These are phyloP conservation scores for Ananas comosus DNA, from an alignment of 176 grass and related monocot genomes.

Conservation along the genomic window DNA sequence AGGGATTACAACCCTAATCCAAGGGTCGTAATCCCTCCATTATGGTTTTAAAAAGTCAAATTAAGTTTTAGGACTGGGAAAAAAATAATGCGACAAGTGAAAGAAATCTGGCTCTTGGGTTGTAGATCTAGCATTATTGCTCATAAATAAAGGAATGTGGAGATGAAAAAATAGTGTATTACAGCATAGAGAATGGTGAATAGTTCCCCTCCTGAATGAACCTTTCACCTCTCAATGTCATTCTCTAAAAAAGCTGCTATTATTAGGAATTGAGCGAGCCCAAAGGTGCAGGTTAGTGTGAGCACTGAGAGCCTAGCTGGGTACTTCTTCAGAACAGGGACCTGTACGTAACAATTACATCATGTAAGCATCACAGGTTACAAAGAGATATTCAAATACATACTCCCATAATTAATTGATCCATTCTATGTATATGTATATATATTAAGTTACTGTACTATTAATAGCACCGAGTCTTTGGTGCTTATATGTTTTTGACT, in stretches of 20 bases:
- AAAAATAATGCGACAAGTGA: too few species aligned
- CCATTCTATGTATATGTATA: too few species aligned
- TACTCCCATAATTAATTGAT: too few species aligned
- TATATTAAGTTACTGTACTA: too few species aligned
- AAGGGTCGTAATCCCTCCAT: too few species aligned
- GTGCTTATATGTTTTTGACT: too few species aligned
- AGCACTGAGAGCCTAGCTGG: conserved; percentile 76
- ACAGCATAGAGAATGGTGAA: conserved; percentile 89
- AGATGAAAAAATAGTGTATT: conserved; percentile 11
- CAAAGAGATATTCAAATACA: not conserved
- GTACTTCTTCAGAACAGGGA: conserved; percentile 75
- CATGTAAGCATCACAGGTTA: not conserved
- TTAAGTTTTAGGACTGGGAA: too few species aligned
- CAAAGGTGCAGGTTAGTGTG: conserved; percentile 64
- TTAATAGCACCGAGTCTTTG: too few species aligned
- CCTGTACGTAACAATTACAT: conserved; percentile 24
- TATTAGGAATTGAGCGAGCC: conserved; percentile 66
- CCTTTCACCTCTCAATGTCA: conserved; percentile 71
- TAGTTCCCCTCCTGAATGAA: conserved; percentile 61
- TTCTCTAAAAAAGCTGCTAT: conserved; percentile 70
- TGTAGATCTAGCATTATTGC: too few species aligned
- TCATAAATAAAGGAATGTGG: not conserved
- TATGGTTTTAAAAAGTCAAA: too few species aligned
- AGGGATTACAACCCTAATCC: too few species aligned
- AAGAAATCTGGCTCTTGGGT: too few species aligned